Evolutionary conservation across 495 filamentous ascomycete genomes (phyloP), one percentile per base, ranked within the genome.

Genomic region (Penicillium pulvis): DNA sequence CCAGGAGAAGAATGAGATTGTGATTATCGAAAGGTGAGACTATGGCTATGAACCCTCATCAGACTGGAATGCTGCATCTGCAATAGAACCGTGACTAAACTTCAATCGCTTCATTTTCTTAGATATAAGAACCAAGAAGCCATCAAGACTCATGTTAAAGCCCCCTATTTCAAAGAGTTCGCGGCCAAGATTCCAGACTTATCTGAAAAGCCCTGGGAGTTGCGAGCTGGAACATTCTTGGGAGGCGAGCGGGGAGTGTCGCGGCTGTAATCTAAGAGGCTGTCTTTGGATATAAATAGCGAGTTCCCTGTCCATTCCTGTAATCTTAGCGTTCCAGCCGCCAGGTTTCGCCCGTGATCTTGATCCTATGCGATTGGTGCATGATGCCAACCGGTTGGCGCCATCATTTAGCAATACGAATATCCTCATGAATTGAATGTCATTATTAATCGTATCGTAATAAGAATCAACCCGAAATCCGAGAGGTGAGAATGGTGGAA

Each of bases 61-160:
- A 23, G 20, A 23, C 20, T 23, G 20, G 20, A 23, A 23, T 23
- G 20, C 20, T 23, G 20, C 20, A 23, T 2, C 16, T 45, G 3
- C 48, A 12, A 6, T 12, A 12, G 19, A 10, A 36, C 23, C 35
- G 35, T 31, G 55, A 42, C 20, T 20, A 39, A 46, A 35, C 16
- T 36, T 48, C 24, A 35, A 54, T 42, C 46, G 23, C 43, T 8
- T 3, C 33, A 36, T 5, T 28, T 36, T 30, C 53, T n/a, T 30
- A 75, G 71, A 61, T 75, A 75, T 51, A 67, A 69, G 19, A 55
- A 73, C 58, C 64, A 66, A 39, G 61, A 58, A 4, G 73, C 73
- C 4, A 49, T 73, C 6, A 51, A 69, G 36, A 36, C 62, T 6
- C 71, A 75, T 52, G 43, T 62, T 14, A 55, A 70, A 26, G 57